These are phyloP conservation scores for Abortiporus biennis DNA, from an alignment of 1,284 basidiomycete species.

Conservation along the genomic window DNA sequence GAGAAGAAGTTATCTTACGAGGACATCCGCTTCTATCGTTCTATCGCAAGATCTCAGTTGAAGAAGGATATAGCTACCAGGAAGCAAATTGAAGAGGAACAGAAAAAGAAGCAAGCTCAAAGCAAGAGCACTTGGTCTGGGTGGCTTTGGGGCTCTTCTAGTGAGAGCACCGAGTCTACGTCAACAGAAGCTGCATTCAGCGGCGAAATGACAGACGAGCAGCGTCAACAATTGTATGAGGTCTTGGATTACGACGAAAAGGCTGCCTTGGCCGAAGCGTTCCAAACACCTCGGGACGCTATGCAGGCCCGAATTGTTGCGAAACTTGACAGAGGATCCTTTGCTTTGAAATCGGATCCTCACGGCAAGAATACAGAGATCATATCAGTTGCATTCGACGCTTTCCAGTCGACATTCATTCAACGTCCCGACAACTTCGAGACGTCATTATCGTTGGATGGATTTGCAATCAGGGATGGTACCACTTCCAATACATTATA, in stretches of 20 bases:
- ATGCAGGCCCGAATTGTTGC: constrained; percentile 77
- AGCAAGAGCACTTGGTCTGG: constrained; percentile 62
- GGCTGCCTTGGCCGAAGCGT: constrained; percentile 58
- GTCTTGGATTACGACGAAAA: constrained; percentile 94
- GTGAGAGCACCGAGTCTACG: constrained; percentile 21
- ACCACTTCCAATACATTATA: constrained; percentile 82
- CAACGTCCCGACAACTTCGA: constrained; percentile 87
- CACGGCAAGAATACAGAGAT: constrained; percentile 65
- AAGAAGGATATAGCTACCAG: constrained; percentile 79
- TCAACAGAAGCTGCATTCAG: constrained; percentile 50
- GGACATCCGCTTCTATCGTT: constrained; percentile 97
- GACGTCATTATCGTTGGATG: constrained; percentile 80
- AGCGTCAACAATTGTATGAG: constrained; percentile 90
- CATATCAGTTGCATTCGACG: constrained; percentile 86
- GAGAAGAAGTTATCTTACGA: constrained; percentile 89
- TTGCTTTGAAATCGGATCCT: constrained; percentile 72
- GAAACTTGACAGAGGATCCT: constrained; percentile 82
- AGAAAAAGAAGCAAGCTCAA: constrained; percentile 42
- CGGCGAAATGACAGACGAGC: constrained; percentile 83
- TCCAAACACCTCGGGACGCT: constrained; percentile 76
- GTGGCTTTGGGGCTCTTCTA: constrained; percentile 80
- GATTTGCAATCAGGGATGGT: constrained; percentile 89
- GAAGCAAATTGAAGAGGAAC: constrained; percentile 67
- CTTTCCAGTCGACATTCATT: constrained; percentile 80
- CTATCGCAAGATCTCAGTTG: constrained; percentile 86